Evolutionary conservation across 1,139 yeast genomes (phyloP).

Genomic region (Chernovozyma sophiae-reginae): DNA sequence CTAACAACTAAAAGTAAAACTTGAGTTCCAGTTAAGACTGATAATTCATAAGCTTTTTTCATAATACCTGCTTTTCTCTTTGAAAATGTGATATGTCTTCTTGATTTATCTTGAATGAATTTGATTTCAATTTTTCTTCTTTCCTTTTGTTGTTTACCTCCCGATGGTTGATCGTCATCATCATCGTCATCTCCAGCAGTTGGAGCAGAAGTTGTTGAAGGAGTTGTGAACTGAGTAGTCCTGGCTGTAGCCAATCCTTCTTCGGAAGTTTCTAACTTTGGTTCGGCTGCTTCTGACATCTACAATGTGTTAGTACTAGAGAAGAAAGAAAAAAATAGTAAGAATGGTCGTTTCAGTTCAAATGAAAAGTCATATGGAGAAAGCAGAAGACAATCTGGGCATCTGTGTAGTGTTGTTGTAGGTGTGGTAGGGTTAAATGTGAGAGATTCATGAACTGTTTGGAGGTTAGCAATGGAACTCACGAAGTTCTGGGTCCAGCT

Average conservation of each 20-base stretch:
- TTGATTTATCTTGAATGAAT: slow-evolving; percentile 93
- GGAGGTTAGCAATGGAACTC: too few relatives aligned
- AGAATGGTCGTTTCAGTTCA: too few relatives aligned
- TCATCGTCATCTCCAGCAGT: slow-evolving; percentile 50
- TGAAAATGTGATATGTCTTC: slow-evolving; percentile 96
- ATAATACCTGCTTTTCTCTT: slow-evolving; percentile 98
- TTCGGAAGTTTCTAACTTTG: slow-evolving; percentile 36
- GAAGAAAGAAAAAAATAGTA: too few relatives aligned
- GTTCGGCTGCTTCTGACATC: slow-evolving; percentile 40
- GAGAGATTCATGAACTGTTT: too few relatives aligned
- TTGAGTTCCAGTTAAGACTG: slow-evolving; percentile 95
- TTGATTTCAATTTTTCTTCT: slow-evolving; percentile 96
- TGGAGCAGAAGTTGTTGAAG: slow-evolving; percentile 20
- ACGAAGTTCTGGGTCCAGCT: too few relatives aligned
- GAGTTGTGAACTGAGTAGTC: slow-evolving; percentile 16
- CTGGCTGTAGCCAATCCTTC: slow-evolving; percentile 25
- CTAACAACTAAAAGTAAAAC: slow-evolving; percentile 89
- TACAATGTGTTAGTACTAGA: slow-evolving; percentile 3
- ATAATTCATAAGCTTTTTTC: slow-evolving; percentile 96
- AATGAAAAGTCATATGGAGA: too few relatives aligned
- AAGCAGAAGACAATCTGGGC: too few relatives aligned
- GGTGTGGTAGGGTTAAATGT: too few relatives aligned
- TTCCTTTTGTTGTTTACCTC: slow-evolving; percentile 62
- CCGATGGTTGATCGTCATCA: slow-evolving; percentile 63
- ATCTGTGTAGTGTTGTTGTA: too few relatives aligned